Percentiles rank a stretch among this genome's conserved stretches.
phyloP scores from a whole-genome alignment of 176 grass and related monocot species.

The Bothriochloa decipiens region DNA sequence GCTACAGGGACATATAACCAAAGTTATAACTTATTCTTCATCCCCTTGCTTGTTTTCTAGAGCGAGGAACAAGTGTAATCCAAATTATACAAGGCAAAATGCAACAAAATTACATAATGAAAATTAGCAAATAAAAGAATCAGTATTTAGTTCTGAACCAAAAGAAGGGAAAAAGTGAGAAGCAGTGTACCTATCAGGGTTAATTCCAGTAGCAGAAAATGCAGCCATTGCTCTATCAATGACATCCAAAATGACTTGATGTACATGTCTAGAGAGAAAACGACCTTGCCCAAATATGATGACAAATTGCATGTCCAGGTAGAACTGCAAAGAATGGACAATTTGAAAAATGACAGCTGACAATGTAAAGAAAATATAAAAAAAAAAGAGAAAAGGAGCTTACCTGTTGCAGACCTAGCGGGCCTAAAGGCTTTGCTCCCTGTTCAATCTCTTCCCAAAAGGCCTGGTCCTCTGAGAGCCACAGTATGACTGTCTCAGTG shows the following conservation, averaged over 20 bases:
- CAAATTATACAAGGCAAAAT: slow-evolving; percentile 23
- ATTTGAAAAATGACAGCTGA: slow-evolving; percentile 30
- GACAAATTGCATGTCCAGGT: slow-evolving; percentile 98
- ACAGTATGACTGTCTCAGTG: slow-evolving; percentile 84
- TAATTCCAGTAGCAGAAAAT: slow-evolving; percentile 87
- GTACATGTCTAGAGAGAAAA: slow-evolving; percentile 89
- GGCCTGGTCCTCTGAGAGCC: slow-evolving; percentile 81
- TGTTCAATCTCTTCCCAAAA: slow-evolving; percentile 95
- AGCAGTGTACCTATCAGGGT: slow-evolving; percentile 75
- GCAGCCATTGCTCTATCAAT: slow-evolving; percentile 95
- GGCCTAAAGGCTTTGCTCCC: slow-evolving; percentile 62
- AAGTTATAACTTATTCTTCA: slow-evolving; percentile 11
- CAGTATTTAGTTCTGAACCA: slow-evolving; percentile 9
- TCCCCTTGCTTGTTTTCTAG: slow-evolving; percentile 22
- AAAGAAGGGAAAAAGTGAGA: slow-evolving; percentile 19
- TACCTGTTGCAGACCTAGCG: slow-evolving; percentile 81
- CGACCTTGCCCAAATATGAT: slow-evolving; percentile 87
- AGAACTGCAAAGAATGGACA: slow-evolving; percentile 66
- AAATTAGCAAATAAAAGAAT: slow-evolving; percentile 12
- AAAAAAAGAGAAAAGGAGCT: slow-evolving; percentile 10
- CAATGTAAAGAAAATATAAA: background rate
- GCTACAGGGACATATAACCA: background rate
- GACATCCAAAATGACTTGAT: slow-evolving; percentile 85
- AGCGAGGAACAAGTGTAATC: background rate
- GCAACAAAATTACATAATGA: background rate